Base-by-base conservation (phyloP, 768 basidiomycete genomes). In the Mycena sanguinolenta region DNA sequence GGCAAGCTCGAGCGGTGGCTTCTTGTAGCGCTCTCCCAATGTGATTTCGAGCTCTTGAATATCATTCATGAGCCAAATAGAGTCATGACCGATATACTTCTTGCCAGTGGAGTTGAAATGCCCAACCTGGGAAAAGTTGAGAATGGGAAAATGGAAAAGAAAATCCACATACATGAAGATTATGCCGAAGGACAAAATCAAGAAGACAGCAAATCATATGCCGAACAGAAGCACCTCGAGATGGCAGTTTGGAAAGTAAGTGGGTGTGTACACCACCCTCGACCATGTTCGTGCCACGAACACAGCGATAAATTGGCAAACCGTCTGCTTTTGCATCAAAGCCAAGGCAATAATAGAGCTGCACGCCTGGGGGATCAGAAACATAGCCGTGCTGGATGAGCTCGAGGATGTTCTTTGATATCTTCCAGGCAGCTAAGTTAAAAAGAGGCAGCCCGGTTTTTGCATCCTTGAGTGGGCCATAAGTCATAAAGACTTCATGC, bases 191-290 rank as follows among this genome's bases (percentile, higher is more conserved):
- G 32, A 71, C 62, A 19, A 76, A 75, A 28, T 76, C 79, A 8
- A 58, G n/a, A 0, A 82, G 62, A 23, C 75, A 63, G 8, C 73
- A 71, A 60, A 77, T 62, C 3, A 69, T 58, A 73, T 77, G 75
- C 3, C 70, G 58, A 1, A 77, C 30, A 19, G 79, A 80, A 17
- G 67, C 73, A 13, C 73, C 77, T 44, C n/a, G n/a, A n/a, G n/a
- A 69, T 77, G 4, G 71, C 71, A n/a, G 74, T 78, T 21, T 75
- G 57, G 13, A 58, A 65, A 42, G 70, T 10, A 82, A 67, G 61
- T 79, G 79, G 0, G 75, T 77, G 59, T 84, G 82, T 4, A 84
- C 78, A 13, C 79, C 80, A 27, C 83, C 81, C 70, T 84, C 79
- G 2, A 77, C 78, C 14, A 61, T 64, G 28, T 82, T 83, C 10